Evolutionary conservation across 2,329 filamentous ascomycete species (phyloP).

Genomic region (Akanthomyces lecanii): DNA sequence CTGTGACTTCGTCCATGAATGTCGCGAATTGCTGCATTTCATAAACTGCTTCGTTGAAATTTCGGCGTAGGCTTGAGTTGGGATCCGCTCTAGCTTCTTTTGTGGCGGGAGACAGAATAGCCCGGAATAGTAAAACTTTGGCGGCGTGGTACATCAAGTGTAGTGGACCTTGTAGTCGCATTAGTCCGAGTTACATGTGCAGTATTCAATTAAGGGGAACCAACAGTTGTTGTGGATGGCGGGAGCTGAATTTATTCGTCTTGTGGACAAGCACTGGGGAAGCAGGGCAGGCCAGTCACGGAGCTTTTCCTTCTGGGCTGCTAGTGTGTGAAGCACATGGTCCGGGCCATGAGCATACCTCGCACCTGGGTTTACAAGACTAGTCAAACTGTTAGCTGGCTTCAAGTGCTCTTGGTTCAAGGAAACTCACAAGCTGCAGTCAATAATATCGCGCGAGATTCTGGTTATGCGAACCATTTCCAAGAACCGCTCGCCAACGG

Average conservation of each 20-base stretch:
- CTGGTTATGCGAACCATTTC: slow-evolving; percentile 31
- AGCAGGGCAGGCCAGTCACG: slow-evolving; percentile 35
- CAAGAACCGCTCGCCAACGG: slow-evolving; percentile 35
- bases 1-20: slow-evolving; percentile 35
- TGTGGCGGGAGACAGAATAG: slow-evolving; percentile 43
- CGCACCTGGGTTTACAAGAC: slow-evolving; percentile 24
- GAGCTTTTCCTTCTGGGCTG: slow-evolving; percentile 27
- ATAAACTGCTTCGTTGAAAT: slow-evolving; percentile 31
- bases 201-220: not conserved
- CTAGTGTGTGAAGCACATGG: slow-evolving; percentile 23
- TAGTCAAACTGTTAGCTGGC: slow-evolving; percentile 18
- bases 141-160: slow-evolving; percentile 40
- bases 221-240: slow-evolving; percentile 25
- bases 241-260: slow-evolving; percentile 16
- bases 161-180: slow-evolving; percentile 30
- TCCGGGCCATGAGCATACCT: slow-evolving; percentile 20
- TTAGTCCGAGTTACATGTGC: not conserved
- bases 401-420: not conserved
- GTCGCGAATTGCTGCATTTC: slow-evolving; percentile 35
- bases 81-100: slow-evolving; percentile 35
- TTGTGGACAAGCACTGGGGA: slow-evolving; percentile 32
- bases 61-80: slow-evolving; percentile 32
- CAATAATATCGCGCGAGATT: slow-evolving; percentile 30
- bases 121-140: slow-evolving; percentile 39
- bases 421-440: slow-evolving; percentile 31